Conservation (phyloP, 371 early-diverging fungal genomes). For the Blastocladiella emersonii region DNA sequence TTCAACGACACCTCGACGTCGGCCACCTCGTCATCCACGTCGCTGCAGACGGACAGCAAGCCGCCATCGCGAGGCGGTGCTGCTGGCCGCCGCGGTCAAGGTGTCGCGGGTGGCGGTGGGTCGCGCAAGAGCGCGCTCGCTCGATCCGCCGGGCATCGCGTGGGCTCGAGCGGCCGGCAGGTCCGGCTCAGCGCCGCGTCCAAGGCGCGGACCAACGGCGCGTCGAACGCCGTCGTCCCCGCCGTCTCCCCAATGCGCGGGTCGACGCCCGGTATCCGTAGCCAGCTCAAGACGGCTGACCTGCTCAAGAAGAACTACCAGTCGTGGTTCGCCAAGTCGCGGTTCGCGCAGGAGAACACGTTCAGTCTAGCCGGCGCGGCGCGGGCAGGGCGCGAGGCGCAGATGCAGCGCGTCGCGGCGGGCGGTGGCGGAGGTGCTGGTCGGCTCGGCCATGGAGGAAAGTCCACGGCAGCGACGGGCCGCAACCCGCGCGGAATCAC, state of each 20-base stretch:
- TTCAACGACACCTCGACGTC: too few relatives aligned
- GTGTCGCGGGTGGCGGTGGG: neutral
- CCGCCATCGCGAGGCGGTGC: neutral
- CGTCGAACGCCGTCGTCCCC: neutral
- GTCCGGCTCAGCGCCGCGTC: neutral
- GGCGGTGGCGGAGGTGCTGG: too few relatives aligned
- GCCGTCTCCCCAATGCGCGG: conserved; percentile 6
- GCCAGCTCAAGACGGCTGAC: conserved; percentile 10
- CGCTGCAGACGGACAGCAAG: too few relatives aligned
- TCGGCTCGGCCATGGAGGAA: too few relatives aligned
- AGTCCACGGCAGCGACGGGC: neutral
- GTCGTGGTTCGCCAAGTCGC: conserved; percentile 21
- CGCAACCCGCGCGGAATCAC: neutral
- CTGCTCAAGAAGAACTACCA: conserved; percentile 10
- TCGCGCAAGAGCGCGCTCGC: neutral
- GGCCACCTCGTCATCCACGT: too few relatives aligned
- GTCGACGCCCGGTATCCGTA: too few relatives aligned
- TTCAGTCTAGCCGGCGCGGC: neutral
- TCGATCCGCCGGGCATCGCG: too few relatives aligned
- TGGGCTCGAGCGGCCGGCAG: too few relatives aligned
- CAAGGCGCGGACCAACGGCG: neutral
- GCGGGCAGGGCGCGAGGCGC: neutral
- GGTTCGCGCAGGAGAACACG: conserved; percentile 10
- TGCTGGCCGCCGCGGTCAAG: neutral
- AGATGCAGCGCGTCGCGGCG: neutral